Base-by-base conservation (phyloP, 2,329 filamentous ascomycete species). In the Pseudohalonectria lignicola region DNA sequence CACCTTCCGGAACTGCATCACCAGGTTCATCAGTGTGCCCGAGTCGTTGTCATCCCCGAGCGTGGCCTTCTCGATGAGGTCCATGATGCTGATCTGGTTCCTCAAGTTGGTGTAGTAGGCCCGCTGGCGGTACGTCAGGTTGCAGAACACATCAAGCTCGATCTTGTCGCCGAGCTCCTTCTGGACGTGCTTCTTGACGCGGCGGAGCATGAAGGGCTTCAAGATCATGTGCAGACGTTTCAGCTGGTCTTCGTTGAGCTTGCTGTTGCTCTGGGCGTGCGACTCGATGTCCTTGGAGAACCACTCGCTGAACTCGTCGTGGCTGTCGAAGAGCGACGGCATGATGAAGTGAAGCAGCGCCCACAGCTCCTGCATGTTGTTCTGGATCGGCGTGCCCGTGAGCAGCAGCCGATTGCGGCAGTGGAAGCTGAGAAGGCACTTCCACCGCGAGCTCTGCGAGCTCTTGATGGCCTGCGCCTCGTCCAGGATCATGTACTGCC, bases 281-380 rank as follows among this genome's bases (percentile, higher is more conserved):
- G 88, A 96, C 61, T 98, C 92, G 45, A 98, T 98, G 49, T 92
- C 86, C 62, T 92, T 92, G 39, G 84, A 90, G 58, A 93, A 93
- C 86, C 86, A 93, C 51, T 92, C 86, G 63, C 83, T 90, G 54
- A 93, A 93, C 53, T 92, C 86, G 53, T 93, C 86, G 60, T 92
- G 86, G 1, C 83, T 90, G 59, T 92, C 92, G 61, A 98, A 98
- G 37, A 98, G 71, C 31, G 86, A 94, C n/a, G 92, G 92, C 92
- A 98, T 96, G 65, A 96, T 96, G 66, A 98, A 98, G 71, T 98
- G 92, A 16, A 98, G 71, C 47, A 98, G 64, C 21, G 92, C 92
- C 92, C 92, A 98, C 42, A 98, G 64, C 62, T 98, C 90, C 61
- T 96, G 92, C 92, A 98, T 98, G 70, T 96, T 98, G 67, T 98